Conservation (phyloP, 2,329 filamentous ascomycete genomes). For the Tolypocladium inflatum region DNA sequence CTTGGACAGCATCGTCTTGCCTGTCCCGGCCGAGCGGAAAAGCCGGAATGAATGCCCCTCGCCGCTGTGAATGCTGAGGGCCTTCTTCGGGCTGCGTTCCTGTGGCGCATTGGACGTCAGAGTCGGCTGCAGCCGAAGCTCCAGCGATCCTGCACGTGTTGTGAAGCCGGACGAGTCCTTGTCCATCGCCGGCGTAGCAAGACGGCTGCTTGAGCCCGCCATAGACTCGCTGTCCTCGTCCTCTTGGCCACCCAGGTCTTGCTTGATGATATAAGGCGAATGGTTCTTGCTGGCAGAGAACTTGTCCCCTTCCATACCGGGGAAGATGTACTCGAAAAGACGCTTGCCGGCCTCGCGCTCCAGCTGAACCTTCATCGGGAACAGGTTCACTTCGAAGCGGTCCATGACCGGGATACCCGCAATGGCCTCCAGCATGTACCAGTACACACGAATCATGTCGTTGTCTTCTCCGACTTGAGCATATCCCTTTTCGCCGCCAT, state of each 20-base stretch:
- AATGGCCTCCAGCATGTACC: conserved; percentile 97
- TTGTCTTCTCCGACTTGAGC: conserved; percentile 36
- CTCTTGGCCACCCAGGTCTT: conserved; percentile 23
- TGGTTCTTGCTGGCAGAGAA: conserved; percentile 38
- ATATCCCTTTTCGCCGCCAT: conserved; percentile 52
- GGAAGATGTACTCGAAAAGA: conserved; percentile 96
- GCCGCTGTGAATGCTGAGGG: conserved; percentile 36
- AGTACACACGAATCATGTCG: conserved; percentile 89
- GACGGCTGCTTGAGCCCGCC: conserved; percentile 27
- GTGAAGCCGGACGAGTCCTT: conserved; percentile 41
- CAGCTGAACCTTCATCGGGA: conserved; percentile 87
- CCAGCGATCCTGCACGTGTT: conserved; percentile 63
- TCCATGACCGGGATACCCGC: conserved; percentile 96
- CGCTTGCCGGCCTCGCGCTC: conserved; percentile 88
- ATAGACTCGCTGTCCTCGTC: conserved; percentile 39
- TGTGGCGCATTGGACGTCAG: conserved; percentile 47
- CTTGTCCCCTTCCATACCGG: conserved; percentile 58
- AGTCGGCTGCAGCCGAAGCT: conserved; percentile 75
- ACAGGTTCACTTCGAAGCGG: conserved; percentile 88
- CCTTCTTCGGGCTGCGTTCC: conserved; percentile 31
- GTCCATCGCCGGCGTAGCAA: conserved; percentile 27
- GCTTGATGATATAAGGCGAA: conserved; percentile 49
- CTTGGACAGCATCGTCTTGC: conserved; percentile 33
- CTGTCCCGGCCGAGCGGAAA: conserved; percentile 34
- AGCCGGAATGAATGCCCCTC: conserved; percentile 43